A percentile compares a stretch with the other conserved stretches of the same genome.
These are phyloP conservation scores for Phaeosphaeria sp. DNA, from an alignment of 2,329 filamentous ascomycete genomes.

Conservation along the genomic window DNA sequence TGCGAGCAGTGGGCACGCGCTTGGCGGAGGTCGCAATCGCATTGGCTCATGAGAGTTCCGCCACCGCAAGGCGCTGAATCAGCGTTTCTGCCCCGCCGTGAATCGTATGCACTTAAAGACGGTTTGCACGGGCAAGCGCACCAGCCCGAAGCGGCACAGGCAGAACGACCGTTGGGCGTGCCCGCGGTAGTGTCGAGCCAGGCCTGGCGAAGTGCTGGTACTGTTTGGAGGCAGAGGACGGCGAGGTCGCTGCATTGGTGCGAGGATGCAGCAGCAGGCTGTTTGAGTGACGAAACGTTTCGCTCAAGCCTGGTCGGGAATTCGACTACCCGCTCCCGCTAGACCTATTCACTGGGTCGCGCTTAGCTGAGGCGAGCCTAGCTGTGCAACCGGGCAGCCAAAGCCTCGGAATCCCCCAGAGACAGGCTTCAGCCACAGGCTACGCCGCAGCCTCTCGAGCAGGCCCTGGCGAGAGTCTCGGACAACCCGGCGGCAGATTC, in stretches of 20 bases:
- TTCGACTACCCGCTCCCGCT: conserved; percentile 26
- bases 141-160: neutral
- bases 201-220: conserved; percentile 6
- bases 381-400: conserved; percentile 18
- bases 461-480: conserved; percentile 17
- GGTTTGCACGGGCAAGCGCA: neutral
- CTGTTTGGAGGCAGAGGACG: conserved; percentile 24
- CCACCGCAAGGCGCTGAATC: conserved; percentile 13
- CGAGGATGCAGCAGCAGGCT: conserved; percentile 15
- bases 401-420: conserved; percentile 8
- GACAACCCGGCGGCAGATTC: conserved; percentile 10
- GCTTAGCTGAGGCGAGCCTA: conserved; percentile 1
- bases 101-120: neutral
- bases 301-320: conserved; percentile 17
- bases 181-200: conserved; percentile 16
- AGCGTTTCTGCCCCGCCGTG: conserved; percentile 6
- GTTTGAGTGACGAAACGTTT: conserved; percentile 19
- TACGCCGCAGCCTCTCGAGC: conserved; percentile 16
- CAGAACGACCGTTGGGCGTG: conserved; percentile 31
- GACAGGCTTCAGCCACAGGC: conserved; percentile 20
- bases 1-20: conserved; percentile 10
- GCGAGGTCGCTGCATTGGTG: conserved; percentile 33
- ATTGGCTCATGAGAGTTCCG: conserved; percentile 1
- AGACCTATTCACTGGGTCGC: conserved; percentile 11
- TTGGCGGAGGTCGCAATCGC: conserved; percentile 19